These are phyloP conservation scores for Sugiyamaella smithiae DNA, from an alignment of 805 yeast genomes.

Conservation along the genomic window DNA sequence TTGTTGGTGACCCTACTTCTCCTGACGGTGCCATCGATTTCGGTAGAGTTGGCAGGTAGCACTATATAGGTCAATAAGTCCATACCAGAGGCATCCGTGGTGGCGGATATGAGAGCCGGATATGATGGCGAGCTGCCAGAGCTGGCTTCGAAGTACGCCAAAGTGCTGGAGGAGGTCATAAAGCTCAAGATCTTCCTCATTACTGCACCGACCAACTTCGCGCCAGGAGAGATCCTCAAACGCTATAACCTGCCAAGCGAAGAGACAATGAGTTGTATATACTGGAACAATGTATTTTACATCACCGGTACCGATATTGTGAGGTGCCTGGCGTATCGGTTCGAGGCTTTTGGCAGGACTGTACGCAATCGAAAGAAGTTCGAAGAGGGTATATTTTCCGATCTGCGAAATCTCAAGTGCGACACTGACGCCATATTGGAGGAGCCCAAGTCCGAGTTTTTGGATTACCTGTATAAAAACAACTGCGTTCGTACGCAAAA, in stretches of 20 bases:
- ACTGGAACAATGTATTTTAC: slow-evolving; percentile 86
- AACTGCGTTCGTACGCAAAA: slow-evolving; percentile 90
- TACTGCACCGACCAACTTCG: slow-evolving; percentile 96
- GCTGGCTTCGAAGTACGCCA: slow-evolving; percentile 30
- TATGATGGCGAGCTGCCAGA: slow-evolving; percentile 7
- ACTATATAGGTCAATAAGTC: background rate
- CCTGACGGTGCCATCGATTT: background rate
- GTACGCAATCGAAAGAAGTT: slow-evolving; percentile 86
- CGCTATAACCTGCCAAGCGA: slow-evolving; percentile 81
- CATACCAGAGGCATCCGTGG: too few species aligned
- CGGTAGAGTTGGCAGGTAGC: background rate
- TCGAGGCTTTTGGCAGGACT: slow-evolving; percentile 84
- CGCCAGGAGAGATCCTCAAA: slow-evolving; percentile 79
- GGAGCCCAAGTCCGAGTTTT: slow-evolving; percentile 78
- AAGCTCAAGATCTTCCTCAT: slow-evolving; percentile 74
- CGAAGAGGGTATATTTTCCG: slow-evolving; percentile 95
- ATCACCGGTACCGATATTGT: slow-evolving; percentile 96
- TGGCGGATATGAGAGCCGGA: slow-evolving; percentile 6
- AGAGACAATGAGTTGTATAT: slow-evolving; percentile 92
- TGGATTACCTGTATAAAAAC: slow-evolving; percentile 80
- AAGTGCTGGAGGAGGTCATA: slow-evolving; percentile 29
- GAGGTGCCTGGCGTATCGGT: slow-evolving; percentile 81
- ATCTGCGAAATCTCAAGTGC: slow-evolving; percentile 73
- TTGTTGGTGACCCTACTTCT: background rate
- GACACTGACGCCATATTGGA: slow-evolving; percentile 87